Conservation (phyloP, 352 stramenopile genomes). For the Phytophthora pini region DNA sequence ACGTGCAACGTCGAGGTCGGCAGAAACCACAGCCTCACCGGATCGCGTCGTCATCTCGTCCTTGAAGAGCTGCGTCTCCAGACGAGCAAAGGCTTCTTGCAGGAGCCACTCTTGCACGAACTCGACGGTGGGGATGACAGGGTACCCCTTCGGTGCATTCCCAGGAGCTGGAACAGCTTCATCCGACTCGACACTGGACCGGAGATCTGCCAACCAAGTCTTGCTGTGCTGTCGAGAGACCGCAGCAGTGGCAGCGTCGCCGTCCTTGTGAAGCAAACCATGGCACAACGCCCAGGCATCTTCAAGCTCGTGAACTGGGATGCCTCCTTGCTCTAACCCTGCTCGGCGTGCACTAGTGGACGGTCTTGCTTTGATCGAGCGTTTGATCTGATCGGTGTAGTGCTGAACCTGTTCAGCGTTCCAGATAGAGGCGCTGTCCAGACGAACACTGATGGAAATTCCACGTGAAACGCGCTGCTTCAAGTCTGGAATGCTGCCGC, state of each 20-base stretch:
- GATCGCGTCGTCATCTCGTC: slow-evolving; percentile 51
- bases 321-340: slow-evolving; percentile 31
- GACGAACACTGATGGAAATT: slow-evolving; percentile 72
- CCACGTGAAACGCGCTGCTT: slow-evolving; percentile 75
- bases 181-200: slow-evolving; percentile 46
- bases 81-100: slow-evolving; percentile 63
- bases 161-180: slow-evolving; percentile 14
- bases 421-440: slow-evolving; percentile 59
- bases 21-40: slow-evolving; percentile 49
- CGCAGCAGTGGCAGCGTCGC: slow-evolving; percentile 17
- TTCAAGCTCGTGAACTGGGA: slow-evolving; percentile 51
- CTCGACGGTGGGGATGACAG: slow-evolving; percentile 50
- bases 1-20: slow-evolving; percentile 53
- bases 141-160: neutral
- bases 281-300: slow-evolving; percentile 63
- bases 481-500: slow-evolving; percentile 78
- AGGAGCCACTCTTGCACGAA: slow-evolving; percentile 86
- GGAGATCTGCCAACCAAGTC: slow-evolving; percentile 53
- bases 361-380: slow-evolving; percentile 30
- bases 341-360: slow-evolving; percentile 9
- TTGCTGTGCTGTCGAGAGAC: slow-evolving; percentile 34
- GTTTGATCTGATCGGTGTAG: slow-evolving; percentile 52
- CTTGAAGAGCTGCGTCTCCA: slow-evolving; percentile 66
- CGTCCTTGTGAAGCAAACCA: slow-evolving; percentile 31
- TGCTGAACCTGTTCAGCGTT: slow-evolving; percentile 43